These are phyloP conservation scores for Podospora anserina DNA, from an alignment of 495 filamentous ascomycete species.

Conservation along the genomic window DNA sequence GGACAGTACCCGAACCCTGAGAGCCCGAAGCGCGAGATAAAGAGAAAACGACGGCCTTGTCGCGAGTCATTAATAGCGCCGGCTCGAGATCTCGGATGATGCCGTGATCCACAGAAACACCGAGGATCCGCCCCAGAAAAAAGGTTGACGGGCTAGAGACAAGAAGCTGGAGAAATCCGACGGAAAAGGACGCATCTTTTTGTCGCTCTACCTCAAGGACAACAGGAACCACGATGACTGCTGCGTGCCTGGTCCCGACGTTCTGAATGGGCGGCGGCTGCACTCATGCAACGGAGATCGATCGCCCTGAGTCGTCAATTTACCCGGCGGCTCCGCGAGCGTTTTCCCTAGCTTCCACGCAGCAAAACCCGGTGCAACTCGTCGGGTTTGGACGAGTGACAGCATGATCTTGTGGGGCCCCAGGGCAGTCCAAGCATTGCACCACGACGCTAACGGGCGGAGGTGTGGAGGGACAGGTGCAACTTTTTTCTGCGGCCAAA, in stretches of 20 bases:
- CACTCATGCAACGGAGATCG: conserved; percentile 25
- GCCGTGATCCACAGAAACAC: conserved; percentile 25
- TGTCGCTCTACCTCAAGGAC: background rate
- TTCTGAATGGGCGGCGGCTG: conserved; percentile 17
- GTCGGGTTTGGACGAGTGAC: conserved; percentile 16
- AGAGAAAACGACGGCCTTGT: conserved; percentile 1
- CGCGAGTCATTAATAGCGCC: conserved; percentile 21
- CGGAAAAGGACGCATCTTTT: background rate
- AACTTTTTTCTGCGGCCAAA: conserved; percentile 16
- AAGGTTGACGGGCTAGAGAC: background rate
- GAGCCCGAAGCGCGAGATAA: conserved; percentile 16
- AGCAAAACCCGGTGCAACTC: conserved; percentile 7
- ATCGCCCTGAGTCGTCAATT: conserved; percentile 23
- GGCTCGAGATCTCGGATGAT: conserved; percentile 13
- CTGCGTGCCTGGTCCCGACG: conserved; percentile 7
- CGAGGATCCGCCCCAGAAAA: conserved; percentile 17
- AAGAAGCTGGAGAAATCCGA: background rate
- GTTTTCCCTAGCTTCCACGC: conserved; percentile 19
- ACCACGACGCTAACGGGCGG: conserved; percentile 2
- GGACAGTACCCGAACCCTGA: conserved; percentile 5
- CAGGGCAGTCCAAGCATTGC: conserved; percentile 8
- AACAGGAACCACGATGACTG: background rate
- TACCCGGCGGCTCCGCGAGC: conserved; percentile 30
- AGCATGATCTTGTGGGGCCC: conserved; percentile 16
- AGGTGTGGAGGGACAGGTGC: background rate